Evolutionary conservation across 2,329 filamentous ascomycete genomes (phyloP), one percentile per base, ranked within the genome.

Genomic region (Metarhizium guizhouense): DNA sequence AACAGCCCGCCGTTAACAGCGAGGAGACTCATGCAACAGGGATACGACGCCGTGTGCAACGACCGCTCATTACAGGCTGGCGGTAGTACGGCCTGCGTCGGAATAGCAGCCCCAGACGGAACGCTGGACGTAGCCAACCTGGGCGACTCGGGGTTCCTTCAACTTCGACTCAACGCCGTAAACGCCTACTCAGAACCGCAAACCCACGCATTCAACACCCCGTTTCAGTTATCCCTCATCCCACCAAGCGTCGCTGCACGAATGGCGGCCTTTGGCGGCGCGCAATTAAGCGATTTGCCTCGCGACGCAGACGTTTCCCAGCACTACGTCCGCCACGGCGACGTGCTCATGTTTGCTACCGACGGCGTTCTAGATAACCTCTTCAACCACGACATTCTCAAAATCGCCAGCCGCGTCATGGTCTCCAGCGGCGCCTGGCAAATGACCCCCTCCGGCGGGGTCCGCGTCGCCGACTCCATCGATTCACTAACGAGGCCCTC

Each of bases 311-410:
- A 89, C 67, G 81, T 95, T 32, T 87, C 86, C 16, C 84, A 84
- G 57, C 85, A 95, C 68, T 72, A 76, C 47, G 80, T 97, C 55
- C 85, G 87, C 60, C 91, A 97, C 69, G 94, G 94, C 20, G 94
- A 99, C 68, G 87, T 99, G 2, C 76, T 97, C n/a, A 74, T 99
- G 18, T 88, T 99, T 62, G 94, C 91, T 2, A 96, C 91, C 0
- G 94, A 99, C 70, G 94, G 94, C 4, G 87, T 97, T 4, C 94
- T 94, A 81, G 94, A 99, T 70, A 99, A 99, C 64, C 78, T 99
- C 36, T 94, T 90, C 66, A 88, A 91, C 64, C 88, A 95, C 66
- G 91, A 99, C 62, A 86, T 95, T 34, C 79, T 99, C 13, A 83
- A 85, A 57, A 84, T 95, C 53, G 85, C 93, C 30, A 93, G 86